A percentile compares a stretch with the other conserved stretches of the same genome.
These are phyloP conservation scores for Podosphaera xanthii DNA, from an alignment of 2,329 filamentous ascomycete species.

Conservation along the genomic window DNA sequence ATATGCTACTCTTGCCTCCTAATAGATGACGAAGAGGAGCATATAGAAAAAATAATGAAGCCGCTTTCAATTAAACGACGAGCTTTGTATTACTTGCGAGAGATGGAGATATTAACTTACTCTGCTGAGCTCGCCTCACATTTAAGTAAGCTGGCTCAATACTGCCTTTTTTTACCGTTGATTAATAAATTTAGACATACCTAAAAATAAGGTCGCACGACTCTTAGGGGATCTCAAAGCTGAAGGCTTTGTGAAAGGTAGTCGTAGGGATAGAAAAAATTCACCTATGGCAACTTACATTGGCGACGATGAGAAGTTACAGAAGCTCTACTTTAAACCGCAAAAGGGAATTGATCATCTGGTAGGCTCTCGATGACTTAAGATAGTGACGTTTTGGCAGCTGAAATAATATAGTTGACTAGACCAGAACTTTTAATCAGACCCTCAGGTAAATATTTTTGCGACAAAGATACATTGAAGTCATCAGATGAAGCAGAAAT, in stretches of 20 bases:
- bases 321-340: slow-evolving; percentile 4
- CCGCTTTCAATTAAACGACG: slow-evolving; percentile 5
- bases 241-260: slow-evolving; percentile 3
- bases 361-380: slow-evolving; percentile 1
- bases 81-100: slow-evolving; percentile 5
- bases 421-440: background rate
- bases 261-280: background rate
- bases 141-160: background rate
- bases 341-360: slow-evolving; percentile 4
- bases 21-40: background rate
- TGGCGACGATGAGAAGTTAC: slow-evolving; percentile 3
- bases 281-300: slow-evolving; percentile 2
- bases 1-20: slow-evolving; percentile 9
- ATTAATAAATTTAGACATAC: background rate
- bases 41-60: slow-evolving; percentile 1
- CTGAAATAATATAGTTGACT: background rate
- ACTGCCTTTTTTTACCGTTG: background rate
- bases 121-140: slow-evolving; percentile 4
- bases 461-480: background rate
- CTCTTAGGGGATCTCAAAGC: slow-evolving; percentile 2
- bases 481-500: background rate
- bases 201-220: background rate
- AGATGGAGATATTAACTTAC: slow-evolving; percentile 1
- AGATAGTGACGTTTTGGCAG: background rate
- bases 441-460: background rate